Conservation (phyloP, 345 rosid species). For the Lumnitzera littorea region DNA sequence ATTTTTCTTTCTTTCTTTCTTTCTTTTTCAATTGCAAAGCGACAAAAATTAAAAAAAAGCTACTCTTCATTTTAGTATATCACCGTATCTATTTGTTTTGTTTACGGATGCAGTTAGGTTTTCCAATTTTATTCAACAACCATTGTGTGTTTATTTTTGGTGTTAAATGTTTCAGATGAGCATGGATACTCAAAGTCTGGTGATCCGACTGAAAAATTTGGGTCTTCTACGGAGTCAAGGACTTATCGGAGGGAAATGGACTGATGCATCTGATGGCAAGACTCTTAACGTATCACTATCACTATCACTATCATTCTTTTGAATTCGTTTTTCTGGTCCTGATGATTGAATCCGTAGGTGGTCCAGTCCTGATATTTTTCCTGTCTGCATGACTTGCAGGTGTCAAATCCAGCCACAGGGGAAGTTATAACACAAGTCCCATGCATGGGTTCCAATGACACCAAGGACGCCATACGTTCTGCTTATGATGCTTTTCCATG, state of each 20-base stretch:
- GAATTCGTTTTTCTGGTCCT: not conserved
- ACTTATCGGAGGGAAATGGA: slow-evolving; percentile 86
- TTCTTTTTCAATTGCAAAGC: too few relatives aligned
- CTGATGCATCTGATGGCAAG: slow-evolving; percentile 60
- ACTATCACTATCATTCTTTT: not conserved
- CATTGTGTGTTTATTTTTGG: not conserved
- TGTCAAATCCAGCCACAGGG: slow-evolving; percentile 85
- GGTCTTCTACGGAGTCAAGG: slow-evolving; percentile 65
- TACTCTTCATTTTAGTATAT: too few relatives aligned
- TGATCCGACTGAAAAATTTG: slow-evolving; percentile 33
- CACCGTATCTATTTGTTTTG: not conserved
- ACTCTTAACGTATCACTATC: slow-evolving; percentile 49
- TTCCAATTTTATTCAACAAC: not conserved
- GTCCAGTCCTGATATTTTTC: not conserved
- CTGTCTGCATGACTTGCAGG: slow-evolving; percentile 32
- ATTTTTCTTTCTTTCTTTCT: too few relatives aligned
- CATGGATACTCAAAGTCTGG: slow-evolving; percentile 36
- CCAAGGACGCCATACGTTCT: slow-evolving; percentile 82
- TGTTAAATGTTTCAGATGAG: slow-evolving; percentile 41
- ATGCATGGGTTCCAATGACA: slow-evolving; percentile 77
- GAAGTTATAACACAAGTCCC: slow-evolving; percentile 65
- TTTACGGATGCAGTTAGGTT: not conserved
- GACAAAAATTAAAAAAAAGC: too few relatives aligned
- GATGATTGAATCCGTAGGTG: too few relatives aligned
- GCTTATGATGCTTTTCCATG: slow-evolving; percentile 69